Evolutionary conservation across 2,329 filamentous ascomycete genomes (phyloP), one percentile per base, ranked within the genome.

Genomic region (Neopestalotiopsis sp.): DNA sequence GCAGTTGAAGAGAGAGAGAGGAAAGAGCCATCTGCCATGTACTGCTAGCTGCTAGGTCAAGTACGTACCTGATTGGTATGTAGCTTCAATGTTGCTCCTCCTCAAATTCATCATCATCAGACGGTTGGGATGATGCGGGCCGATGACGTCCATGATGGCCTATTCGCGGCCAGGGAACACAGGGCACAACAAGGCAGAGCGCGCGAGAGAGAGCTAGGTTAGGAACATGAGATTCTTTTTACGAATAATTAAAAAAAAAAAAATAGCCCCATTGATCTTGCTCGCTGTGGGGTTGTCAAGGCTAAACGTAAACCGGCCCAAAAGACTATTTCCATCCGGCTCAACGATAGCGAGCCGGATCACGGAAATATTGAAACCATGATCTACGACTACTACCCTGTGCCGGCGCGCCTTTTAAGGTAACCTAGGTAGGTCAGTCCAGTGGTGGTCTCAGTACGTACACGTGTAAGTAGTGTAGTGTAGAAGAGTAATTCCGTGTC

Each of bases 281-380:
- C 34, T 38, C 34, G 34, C 17, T 52, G 45, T 52, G 45, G 45
- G 42, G 45, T 52, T 52, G 45, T 52, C 45, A 7, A 24, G 20
- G 45, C 45, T 52, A 52, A n/a, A 52, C 45, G 20, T 3, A 52
- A n/a, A 52, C 45, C 20, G 45, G 17, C 17, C n/a, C 17, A 52
- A 52, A 52, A 52, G 45, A 52, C 45, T 52, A 52, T 52, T 52
- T 17, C 45, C 45, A 52, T n/a, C 14, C 45, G 45, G 45, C 45
- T 10, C 45, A 52, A 24, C 45, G 45, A 52, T 52, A 52, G n/a
- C n/a, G 45, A 52, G 45, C 45, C 45, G 45, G 45, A 52, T n/a
- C 45, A 52, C 45, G 45, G 45, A 52, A 52, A 52, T 52, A 52
- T 52, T 52, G 45, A 52, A 52, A 52, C 45, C 45, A 52, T 52